Conservation (phyloP, 768 basidiomycete genomes). For the Leccinellum albellum region DNA sequence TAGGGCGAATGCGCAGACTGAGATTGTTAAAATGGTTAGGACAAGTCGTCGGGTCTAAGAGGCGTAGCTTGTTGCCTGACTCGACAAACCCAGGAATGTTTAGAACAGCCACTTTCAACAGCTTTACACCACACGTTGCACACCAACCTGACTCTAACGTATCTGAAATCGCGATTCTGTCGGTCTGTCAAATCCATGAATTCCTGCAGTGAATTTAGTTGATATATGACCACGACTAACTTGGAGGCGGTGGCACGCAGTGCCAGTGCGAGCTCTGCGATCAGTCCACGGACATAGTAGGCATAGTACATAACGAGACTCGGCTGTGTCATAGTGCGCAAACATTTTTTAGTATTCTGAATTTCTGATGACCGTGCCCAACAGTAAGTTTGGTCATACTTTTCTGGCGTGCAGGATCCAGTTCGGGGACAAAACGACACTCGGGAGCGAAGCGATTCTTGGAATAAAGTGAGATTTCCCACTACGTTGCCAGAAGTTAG, state of each 20-base stretch:
- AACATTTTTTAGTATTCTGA: too few species aligned
- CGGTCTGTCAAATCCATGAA: conserved; percentile 70
- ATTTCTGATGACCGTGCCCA: too few species aligned
- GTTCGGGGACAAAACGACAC: conserved; percentile 74
- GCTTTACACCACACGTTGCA: too few species aligned
- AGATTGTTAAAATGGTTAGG: neutral
- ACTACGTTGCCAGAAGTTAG: neutral
- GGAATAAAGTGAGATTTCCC: conserved; percentile 53
- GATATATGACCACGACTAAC: neutral
- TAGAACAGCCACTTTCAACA: too few species aligned
- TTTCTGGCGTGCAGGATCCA: conserved; percentile 49
- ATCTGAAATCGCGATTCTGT: conserved; percentile 71
- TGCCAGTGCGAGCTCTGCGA: too few species aligned
- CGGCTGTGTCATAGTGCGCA: conserved; percentile 32
- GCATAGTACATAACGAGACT: neutral
- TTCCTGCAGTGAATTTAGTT: conserved; percentile 38
- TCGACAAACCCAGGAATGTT: too few species aligned
- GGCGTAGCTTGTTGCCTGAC: too few species aligned
- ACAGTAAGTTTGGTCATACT: neutral
- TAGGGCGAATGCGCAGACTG: too few species aligned
- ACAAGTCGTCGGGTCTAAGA: too few species aligned
- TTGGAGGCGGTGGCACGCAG: too few species aligned
- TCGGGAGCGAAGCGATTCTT: conserved; percentile 64
- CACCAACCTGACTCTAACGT: conserved; percentile 43
- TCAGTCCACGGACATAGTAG: too few species aligned